Evolutionary conservation across 2,329 filamentous ascomycete species (phyloP), one percentile per base, ranked within the genome.

Genomic region (Penicillium sp.): DNA sequence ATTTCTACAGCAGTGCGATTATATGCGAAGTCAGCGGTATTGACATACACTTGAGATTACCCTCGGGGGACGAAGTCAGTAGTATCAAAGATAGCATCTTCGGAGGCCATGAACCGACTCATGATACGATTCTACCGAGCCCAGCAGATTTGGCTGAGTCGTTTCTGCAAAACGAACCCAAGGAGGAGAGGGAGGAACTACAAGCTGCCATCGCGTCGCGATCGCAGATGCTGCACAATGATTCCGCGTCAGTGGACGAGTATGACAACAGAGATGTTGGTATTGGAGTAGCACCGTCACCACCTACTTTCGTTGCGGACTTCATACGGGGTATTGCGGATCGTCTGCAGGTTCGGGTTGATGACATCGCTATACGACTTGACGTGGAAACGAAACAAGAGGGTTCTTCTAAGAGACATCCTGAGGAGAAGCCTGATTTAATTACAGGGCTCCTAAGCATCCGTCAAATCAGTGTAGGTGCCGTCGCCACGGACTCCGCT

Each of bases 1-100:
- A 97, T 76, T 89, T 97, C 67, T 93, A 93, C 76, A 90, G 88
- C 57, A 93, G 90, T 68, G 89, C 92, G 30, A 96, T 98, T 73
- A 83, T 86, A 31, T 87, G 94, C 70, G 91, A 97, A 72, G 85
- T 94, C 23, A 88, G 94, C 69, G 93, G 92, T 21, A 87, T 97
- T 64, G 86, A 93, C 67, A 84, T 96, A 35, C 85, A 88, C 63
- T 72, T 91, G 26, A 84, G 83, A 67, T 81, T 92, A 38, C 81
- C 69, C 70, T 79, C 64, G 75, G 79, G 76, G 71, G 69, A 75
- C 68, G 53, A 73, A 70, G 62, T 67, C 70, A 69, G 66, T 66
- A 69, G 70, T 69, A 70, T 54, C 62, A 72, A 73, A 67, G 70
- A 71, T 63, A 67, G 66, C 73, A 69, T 64, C 68, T 71, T 60